Percentiles rank a stretch among this genome's conserved stretches.
Conservation (phyloP, 176 grass and related monocot species). For the Carex cristatella region DNA sequence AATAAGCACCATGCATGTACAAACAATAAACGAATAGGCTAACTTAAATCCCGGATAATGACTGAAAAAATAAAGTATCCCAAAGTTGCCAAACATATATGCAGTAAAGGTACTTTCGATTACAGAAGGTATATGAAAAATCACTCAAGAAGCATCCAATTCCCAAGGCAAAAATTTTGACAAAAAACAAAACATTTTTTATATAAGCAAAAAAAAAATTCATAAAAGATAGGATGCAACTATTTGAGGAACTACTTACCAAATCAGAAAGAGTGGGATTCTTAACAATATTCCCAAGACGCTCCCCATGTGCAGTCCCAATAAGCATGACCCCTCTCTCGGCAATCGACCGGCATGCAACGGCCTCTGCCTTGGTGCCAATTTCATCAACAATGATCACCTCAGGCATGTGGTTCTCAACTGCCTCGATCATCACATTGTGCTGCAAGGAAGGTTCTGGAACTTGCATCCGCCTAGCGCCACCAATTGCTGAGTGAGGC, state of each 20-base stretch:
- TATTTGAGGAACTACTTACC: slow-evolving; percentile 37
- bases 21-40: background rate
- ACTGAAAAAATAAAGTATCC: background rate
- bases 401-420: slow-evolving; percentile 99
- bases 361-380: slow-evolving; percentile 83
- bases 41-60: background rate
- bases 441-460: slow-evolving; percentile 91
- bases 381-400: slow-evolving; percentile 97
- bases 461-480: slow-evolving; percentile 98
- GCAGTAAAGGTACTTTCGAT: background rate
- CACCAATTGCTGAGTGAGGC: slow-evolving; percentile 90
- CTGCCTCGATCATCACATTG: slow-evolving; percentile 95
- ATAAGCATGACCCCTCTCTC: slow-evolving; percentile 98
- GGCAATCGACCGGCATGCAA: slow-evolving; percentile 89
- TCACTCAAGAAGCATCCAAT: background rate
- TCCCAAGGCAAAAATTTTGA: background rate
- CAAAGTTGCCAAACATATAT: background rate
- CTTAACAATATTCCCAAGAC: slow-evolving; percentile 82
- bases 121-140: background rate
- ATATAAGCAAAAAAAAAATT: background rate
- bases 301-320: slow-evolving; percentile 91
- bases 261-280: slow-evolving; percentile 90
- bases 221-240: background rate
- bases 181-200: background rate
- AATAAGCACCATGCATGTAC: background rate